phyloP scores from a whole-genome alignment of 2,329 filamentous ascomycete genomes.

The Fonsecaea pedrosoi region DNA sequence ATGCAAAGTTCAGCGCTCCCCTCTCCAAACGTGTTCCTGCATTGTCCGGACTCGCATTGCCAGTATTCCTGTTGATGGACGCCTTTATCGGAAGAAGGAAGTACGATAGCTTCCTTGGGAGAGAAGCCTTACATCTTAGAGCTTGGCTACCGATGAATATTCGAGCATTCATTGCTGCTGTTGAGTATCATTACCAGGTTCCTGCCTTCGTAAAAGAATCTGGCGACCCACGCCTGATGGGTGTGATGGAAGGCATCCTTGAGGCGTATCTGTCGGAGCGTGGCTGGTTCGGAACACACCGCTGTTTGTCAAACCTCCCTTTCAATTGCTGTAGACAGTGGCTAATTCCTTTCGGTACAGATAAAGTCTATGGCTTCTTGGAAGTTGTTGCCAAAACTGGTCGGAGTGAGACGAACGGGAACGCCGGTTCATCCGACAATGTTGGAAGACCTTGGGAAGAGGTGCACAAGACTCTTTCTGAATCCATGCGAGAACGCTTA shows the following conservation, averaged over 20 bases:
- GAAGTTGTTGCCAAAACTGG: constrained; percentile 32
- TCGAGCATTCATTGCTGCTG: constrained; percentile 30
- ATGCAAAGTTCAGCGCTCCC: constrained; percentile 31
- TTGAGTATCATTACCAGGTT: constrained; percentile 31
- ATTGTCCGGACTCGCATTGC: constrained; percentile 26
- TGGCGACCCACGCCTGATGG: constrained; percentile 29
- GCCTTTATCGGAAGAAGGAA: constrained; percentile 27
- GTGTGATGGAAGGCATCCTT: constrained; percentile 31
- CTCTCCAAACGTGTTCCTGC: constrained; percentile 30
- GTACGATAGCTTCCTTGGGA: constrained; percentile 24
- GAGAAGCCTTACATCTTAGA: constrained; percentile 26
- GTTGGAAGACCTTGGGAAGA: constrained; percentile 30
- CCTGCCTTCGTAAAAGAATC: constrained; percentile 28
- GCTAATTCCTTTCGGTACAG: constrained; percentile 9
- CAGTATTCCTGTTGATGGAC: constrained; percentile 31
- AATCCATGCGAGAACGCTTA: constrained; percentile 31
- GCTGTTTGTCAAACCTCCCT: constrained; percentile 5
- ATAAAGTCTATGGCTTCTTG: constrained; percentile 32
- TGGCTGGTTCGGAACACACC: constrained; percentile 31
- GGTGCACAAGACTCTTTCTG: constrained; percentile 31
- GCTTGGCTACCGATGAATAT: constrained; percentile 30
- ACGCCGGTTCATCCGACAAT: constrained; percentile 27
- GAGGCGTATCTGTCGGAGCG: constrained; percentile 29
- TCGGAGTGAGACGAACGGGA: constrained; percentile 31
- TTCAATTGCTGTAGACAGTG: background rate